These are phyloP conservation scores for Chenopodium suecicum DNA, from an alignment of 148 eudicot species.

Conservation along the genomic window DNA sequence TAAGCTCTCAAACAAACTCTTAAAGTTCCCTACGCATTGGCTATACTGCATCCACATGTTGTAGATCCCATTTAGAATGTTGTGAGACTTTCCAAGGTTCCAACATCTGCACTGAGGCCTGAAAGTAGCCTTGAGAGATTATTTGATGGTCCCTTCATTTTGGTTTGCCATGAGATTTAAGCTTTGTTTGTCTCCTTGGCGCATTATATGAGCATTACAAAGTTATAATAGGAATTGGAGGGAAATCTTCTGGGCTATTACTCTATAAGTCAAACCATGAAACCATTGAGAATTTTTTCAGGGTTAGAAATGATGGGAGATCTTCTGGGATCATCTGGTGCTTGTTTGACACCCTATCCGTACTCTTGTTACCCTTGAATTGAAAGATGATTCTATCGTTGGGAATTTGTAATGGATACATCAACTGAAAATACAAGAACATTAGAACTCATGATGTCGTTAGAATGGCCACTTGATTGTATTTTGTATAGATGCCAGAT, in stretches of 20 bases:
- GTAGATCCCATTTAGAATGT: too few relatives aligned
- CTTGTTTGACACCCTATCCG: not conserved
- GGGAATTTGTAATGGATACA: not conserved
- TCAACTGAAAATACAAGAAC: not conserved
- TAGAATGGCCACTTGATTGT: not conserved
- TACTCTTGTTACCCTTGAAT: not conserved
- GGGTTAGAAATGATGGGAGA: not conserved
- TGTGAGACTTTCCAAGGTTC: too few relatives aligned
- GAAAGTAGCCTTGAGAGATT: too few relatives aligned
- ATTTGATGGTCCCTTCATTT: too few relatives aligned
- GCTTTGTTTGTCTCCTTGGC: too few relatives aligned
- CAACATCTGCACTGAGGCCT: too few relatives aligned
- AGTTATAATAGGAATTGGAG: not conserved
- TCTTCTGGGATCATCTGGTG: not conserved
- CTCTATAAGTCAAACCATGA: not conserved
- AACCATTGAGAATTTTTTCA: not conserved
- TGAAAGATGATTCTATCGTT: not conserved
- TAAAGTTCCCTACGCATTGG: too few relatives aligned
- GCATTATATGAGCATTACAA: too few relatives aligned
- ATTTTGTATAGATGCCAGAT: not conserved
- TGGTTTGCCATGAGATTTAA: too few relatives aligned
- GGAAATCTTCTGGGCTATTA: not conserved
- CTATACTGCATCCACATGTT: too few relatives aligned
- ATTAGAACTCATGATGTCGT: not conserved
- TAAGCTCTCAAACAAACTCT: too few relatives aligned